Percentiles rank a stretch among this genome's conserved stretches.
phyloP scores from a whole-genome alignment of 2,329 filamentous ascomycete species.

The Colletotrichum simmondsii region DNA sequence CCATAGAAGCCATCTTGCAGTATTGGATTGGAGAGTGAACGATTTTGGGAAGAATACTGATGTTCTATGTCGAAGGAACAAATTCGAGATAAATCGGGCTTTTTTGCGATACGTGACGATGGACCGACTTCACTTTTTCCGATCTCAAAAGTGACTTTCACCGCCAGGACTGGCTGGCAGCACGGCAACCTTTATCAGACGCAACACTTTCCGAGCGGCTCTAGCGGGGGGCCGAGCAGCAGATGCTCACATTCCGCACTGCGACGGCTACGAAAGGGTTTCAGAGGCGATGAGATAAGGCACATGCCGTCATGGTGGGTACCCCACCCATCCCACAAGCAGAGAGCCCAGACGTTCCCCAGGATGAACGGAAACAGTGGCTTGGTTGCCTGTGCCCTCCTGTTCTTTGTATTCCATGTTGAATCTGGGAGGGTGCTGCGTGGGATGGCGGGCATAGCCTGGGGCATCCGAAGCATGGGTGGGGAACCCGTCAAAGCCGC shows the following conservation, averaged over 20 bases:
- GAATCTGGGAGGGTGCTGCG: not conserved
- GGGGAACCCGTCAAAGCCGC: slow-evolving; percentile 25
- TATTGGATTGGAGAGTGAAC: not conserved
- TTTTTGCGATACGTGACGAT: not conserved
- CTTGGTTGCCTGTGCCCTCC: not conserved
- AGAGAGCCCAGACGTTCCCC: slow-evolving; percentile 1
- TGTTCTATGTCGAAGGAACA: not conserved
- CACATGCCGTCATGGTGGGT: slow-evolving; percentile 10
- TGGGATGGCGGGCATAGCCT: slow-evolving; percentile 27
- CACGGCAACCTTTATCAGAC: slow-evolving; percentile 13
- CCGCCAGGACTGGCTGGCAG: not conserved
- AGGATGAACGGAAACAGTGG: slow-evolving; percentile 26
- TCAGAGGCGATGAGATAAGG: slow-evolving; percentile 13
- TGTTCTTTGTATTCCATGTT: not conserved
- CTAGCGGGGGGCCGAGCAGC: not conserved
- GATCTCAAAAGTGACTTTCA: not conserved
- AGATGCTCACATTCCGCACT: slow-evolving; percentile 30
- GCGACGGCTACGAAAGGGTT: slow-evolving; percentile 32
- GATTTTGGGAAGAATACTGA: not conserved
- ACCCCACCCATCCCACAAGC: not conserved
- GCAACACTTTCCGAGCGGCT: not conserved
- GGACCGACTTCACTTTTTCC: not conserved
- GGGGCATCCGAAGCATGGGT: slow-evolving; percentile 29
- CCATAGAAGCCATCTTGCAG: slow-evolving; percentile 56
- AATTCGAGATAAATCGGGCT: not conserved